Base-by-base conservation (phyloP, 768 basidiomycete species). In the Xerocomellus chrysenteron region DNA sequence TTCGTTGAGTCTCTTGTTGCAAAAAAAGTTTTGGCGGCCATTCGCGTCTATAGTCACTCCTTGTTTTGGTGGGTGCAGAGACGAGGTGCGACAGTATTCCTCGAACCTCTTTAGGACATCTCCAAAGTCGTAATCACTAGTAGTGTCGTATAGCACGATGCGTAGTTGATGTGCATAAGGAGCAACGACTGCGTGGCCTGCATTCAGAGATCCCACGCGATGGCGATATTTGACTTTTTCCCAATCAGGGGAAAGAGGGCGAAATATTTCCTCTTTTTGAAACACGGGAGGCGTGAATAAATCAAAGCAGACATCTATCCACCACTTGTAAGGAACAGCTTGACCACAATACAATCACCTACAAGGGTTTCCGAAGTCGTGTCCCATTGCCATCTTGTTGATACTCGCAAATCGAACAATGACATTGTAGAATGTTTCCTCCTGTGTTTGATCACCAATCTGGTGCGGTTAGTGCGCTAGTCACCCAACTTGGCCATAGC, bases 81-180 rank as follows among this genome's bases (percentile, higher is more conserved):
- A 79, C 3, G 85, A 83, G 13, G 71, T 74, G 12, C 67, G 58
- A 68, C 87, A 90, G 66, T 86, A 79, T 9, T 72, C 30, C 12
- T 73, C 66, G 64, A 93, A 91, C 30, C 73, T 73, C 13, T 73
- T 60, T 6, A 87, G 66, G 48, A 77, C 72, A 24, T 72, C 70
- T 45, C 47, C 55, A 24, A 16, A 57, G 26, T 50, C 59, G 24
- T 40, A 8, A 48, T 84, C 82, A 3, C 65, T 61, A n/a, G 78
- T 61, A n/a, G 78, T 68, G 21, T 84, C 75, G 60, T 77, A 80
- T 1, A 92, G 75, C 12, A 85, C 64, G 35, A 92, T 62, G 30
- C 87, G 85, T 5, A 93, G 68, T 40, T 91, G 86, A 48, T 85
- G 82, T 1, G 88, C 86, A 61, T 86, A 93, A 13, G 86, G 83